Conservation (phyloP, 2,329 filamentous ascomycete genomes). For the Pseudogymnoascus sp. region DNA sequence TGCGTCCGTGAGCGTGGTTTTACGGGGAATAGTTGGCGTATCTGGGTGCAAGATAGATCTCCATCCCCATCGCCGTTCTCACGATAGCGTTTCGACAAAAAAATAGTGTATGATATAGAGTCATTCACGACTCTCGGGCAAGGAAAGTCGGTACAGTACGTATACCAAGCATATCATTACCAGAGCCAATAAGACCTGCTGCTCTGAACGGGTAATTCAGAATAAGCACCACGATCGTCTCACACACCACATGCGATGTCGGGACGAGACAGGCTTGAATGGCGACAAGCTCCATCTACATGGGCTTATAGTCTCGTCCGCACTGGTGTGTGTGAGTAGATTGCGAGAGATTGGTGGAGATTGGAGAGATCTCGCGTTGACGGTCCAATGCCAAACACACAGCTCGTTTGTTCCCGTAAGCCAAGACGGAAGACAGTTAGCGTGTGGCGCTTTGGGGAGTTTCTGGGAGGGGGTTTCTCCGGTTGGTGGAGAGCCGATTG, state of each 20-base stretch:
- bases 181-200: background rate
- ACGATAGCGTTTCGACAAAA: background rate
- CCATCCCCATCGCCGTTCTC: background rate
- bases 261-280: background rate
- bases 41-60: background rate
- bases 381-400: background rate
- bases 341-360: background rate
- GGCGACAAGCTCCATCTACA: background rate
- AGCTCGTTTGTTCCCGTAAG: background rate
- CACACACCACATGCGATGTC: background rate
- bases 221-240: background rate
- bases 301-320: background rate
- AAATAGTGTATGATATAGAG: background rate
- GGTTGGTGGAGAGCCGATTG: background rate
- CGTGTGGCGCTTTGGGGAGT: background rate
- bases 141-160: background rate
- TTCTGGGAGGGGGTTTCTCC: constrained; percentile 1
- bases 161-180: background rate
- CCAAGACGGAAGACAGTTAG: background rate
- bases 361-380: background rate
- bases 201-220: background rate
- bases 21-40: background rate
- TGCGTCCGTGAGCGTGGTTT: background rate
- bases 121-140: background rate
- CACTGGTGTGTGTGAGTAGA: background rate